Conservation (phyloP, 106 monocot genomes). For the Phalaenopsis equestris region DNA sequence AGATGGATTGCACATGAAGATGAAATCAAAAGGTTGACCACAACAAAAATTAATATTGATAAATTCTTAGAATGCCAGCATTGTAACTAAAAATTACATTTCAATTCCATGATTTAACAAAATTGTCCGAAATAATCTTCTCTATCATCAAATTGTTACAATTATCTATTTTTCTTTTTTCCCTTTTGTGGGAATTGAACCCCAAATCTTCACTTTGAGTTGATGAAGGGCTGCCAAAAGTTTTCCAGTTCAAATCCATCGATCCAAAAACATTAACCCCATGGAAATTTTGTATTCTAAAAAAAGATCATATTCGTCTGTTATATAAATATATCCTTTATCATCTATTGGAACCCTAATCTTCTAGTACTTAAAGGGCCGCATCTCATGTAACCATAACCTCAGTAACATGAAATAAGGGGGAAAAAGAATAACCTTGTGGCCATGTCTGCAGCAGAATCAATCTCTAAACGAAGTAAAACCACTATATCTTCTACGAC, state of each 20-base stretch:
- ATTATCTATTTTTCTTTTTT: too few relatives aligned
- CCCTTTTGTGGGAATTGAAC: too few relatives aligned
- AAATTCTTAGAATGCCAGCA: too few relatives aligned
- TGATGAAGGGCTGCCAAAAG: not conserved
- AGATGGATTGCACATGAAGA: too few relatives aligned
- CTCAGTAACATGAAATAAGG: not conserved
- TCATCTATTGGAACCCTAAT: not conserved
- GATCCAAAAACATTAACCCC: not conserved
- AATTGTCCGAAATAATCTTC: too few relatives aligned
- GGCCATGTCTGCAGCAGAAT: not conserved
- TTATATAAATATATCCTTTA: not conserved
- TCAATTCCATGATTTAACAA: too few relatives aligned
- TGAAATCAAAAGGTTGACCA: too few relatives aligned
- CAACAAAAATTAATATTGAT: too few relatives aligned
- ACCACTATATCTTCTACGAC: not conserved
- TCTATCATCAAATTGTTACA: too few relatives aligned
- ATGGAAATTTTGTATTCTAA: not conserved
- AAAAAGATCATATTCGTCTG: not conserved
- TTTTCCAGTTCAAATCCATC: not conserved
- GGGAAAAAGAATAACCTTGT: not conserved
- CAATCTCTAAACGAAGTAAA: not conserved
- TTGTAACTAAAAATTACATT: too few relatives aligned
- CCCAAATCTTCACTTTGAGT: not conserved
- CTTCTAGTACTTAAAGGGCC: not conserved
- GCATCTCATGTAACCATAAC: not conserved